Conservation (phyloP, 1,284 basidiomycete genomes). For the Melampsora larici-populina region DNA sequence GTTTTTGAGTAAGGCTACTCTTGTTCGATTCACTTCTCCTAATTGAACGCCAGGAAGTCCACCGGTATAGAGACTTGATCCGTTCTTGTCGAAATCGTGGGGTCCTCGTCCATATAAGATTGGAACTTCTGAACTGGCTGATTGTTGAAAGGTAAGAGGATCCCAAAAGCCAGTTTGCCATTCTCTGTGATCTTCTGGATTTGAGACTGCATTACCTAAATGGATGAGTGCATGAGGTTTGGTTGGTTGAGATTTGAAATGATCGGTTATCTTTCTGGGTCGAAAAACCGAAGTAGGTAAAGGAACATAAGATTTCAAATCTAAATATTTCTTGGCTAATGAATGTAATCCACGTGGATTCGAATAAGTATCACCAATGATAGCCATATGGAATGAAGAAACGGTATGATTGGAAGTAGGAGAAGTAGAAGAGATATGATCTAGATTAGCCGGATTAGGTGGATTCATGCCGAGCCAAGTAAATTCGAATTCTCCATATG, state of each 20-base stretch:
- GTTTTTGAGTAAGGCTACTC: constrained; percentile 38
- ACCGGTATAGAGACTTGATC: constrained; percentile 46
- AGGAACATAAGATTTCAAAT: constrained; percentile 30
- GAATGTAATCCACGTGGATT: constrained; percentile 46
- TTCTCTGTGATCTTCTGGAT: constrained; percentile 46
- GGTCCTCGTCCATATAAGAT: constrained; percentile 47
- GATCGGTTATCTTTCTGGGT: background rate
- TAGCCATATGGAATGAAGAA: constrained; percentile 45
- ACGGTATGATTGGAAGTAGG: constrained; percentile 22
- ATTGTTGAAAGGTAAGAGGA: constrained; percentile 45
- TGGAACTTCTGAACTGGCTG: constrained; percentile 40
- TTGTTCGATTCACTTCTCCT: constrained; percentile 40
- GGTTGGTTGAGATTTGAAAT: background rate
- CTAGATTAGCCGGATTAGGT: constrained; percentile 26
- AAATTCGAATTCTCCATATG: constrained; percentile 30
- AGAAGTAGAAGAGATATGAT: constrained; percentile 19
- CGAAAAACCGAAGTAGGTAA: constrained; percentile 29
- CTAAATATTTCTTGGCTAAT: constrained; percentile 43
- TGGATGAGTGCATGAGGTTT: constrained; percentile 47
- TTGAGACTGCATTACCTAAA: constrained; percentile 48
- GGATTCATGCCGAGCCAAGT: constrained; percentile 44
- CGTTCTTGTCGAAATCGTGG: constrained; percentile 48
- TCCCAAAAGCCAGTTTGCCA: constrained; percentile 51
- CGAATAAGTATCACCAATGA: constrained; percentile 49
- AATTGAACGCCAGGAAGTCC: constrained; percentile 44